A percentile compares a stretch with the other conserved stretches of the same genome.
These are phyloP conservation scores for Ulmus americana DNA, from an alignment of 331 rosid genomes.

Conservation along the genomic window DNA sequence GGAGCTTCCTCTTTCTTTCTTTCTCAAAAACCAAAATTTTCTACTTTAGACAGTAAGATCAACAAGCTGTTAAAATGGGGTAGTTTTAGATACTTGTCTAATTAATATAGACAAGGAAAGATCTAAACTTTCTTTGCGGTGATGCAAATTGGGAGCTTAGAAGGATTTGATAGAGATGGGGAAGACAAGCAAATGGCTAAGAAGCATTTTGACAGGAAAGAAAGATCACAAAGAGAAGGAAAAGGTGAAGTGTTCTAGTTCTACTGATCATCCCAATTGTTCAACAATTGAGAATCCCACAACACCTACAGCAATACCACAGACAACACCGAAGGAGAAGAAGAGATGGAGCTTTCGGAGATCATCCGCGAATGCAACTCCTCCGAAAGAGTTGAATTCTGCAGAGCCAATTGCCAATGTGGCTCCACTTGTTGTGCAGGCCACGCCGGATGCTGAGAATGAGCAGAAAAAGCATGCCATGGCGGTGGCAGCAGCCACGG, in stretches of 20 bases:
- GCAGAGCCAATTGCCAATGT: constrained; percentile 25
- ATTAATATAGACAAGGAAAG: constrained; percentile 20
- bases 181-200: constrained; percentile 76
- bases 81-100: constrained; percentile 14
- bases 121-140: constrained; percentile 27
- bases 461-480: constrained; percentile 63
- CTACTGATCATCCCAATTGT: constrained; percentile 20
- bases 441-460: constrained; percentile 31
- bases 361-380: constrained; percentile 48
- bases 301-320: constrained; percentile 38
- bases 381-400: constrained; percentile 37
- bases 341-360: constrained; percentile 85
- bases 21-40: constrained; percentile 18
- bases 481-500: constrained; percentile 64
- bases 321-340: constrained; percentile 59
- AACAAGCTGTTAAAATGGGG: constrained; percentile 31
- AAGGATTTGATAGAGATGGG: constrained; percentile 53
- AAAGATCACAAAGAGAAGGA: constrained; percentile 37
- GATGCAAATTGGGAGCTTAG: constrained; percentile 24
- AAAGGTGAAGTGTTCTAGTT: constrained; percentile 27
- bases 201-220: constrained; percentile 66
- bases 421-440: constrained; percentile 23
- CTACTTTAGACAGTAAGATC: constrained; percentile 22
- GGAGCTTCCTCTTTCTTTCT: constrained; percentile 29
- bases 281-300: constrained; percentile 40